phyloP scores from a whole-genome alignment of 176 grass and related monocot genomes.

The Echinochloa phyllopogon region DNA sequence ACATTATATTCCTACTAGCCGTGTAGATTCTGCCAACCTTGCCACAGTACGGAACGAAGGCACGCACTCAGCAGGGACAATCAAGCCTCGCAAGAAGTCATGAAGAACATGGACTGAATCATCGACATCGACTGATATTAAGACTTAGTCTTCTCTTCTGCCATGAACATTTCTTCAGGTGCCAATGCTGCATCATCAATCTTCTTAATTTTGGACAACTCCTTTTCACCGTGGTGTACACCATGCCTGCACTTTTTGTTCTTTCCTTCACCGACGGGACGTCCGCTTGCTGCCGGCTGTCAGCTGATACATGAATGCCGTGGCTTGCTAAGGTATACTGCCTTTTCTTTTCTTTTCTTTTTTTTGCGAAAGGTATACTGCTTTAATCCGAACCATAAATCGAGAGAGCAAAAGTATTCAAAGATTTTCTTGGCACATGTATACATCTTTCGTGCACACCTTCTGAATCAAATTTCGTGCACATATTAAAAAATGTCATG shows the following conservation, averaged over 20 bases:
- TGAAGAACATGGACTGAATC: not conserved
- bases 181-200: not conserved
- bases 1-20: not conserved
- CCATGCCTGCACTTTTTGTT: not conserved
- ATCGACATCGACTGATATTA: not conserved
- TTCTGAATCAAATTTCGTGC: no score
- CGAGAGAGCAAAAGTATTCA: no score
- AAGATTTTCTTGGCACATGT: no score
- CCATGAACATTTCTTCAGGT: not conserved
- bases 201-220: not conserved
- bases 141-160: not conserved
- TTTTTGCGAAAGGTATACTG: no score
- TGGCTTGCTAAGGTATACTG: no score
- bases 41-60: not conserved
- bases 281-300: not conserved
- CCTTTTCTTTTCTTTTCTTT: no score
- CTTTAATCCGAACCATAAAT: no score
- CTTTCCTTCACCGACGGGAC: not conserved
- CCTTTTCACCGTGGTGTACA: not conserved
- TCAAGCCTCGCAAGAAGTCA: no score
- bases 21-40: not conserved
- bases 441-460: no score
- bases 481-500: no score
- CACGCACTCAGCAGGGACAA: not conserved
- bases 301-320: not conserved